Evolutionary conservation across 768 basidiomycete species (phyloP), one percentile per base, ranked within the genome.

Genomic region (Tubosaeta sp.): DNA sequence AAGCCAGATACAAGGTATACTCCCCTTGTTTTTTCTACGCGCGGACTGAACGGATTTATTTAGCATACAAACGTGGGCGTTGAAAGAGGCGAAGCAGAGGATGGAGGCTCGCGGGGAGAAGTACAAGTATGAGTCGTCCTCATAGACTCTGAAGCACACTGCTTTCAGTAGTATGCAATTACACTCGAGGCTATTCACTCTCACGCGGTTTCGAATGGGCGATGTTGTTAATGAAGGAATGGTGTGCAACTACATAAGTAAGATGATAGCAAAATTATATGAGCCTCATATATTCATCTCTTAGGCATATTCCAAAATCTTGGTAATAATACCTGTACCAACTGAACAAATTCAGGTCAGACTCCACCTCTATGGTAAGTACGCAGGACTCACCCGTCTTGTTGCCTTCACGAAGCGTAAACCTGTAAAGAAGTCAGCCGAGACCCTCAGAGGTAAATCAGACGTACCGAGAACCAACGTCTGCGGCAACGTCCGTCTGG

Each of bases 101-200:
- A 90, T 96, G 89, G 90, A 93, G 62, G 91, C 86, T 12, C 82
- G 92, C n/a, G 92, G 90, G 44, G 94, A 94, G 73, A 82, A 86
- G 64, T 86, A 87, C 68, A 82, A 87, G 75, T 92, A 94, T 64
- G 82, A 86, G 63, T 78, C 87, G 24, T 74, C 78, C 50, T 65
- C 67, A 55, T 69, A 66, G 57, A 54, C 51, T 12, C 41, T 22
- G 8, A 46, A n/a, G 43, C 16, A 18, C 34, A 30, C 3, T 31
- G 29, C 47, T 48, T 48, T 45, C 49, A 34, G 49, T 44, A 13
- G 14, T 16, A 25, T 43, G 25, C 38, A n/a, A n/a, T 8, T 34
- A 16, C 6, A 35, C 34, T 35, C 34, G 34, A 16, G 7, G 43
- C 27, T 18, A 19, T 14, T 12, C 4, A 30, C 41, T 21, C 13